phyloP scores from a whole-genome alignment of 257 asterid species.

The Nicotiana tabacum region DNA sequence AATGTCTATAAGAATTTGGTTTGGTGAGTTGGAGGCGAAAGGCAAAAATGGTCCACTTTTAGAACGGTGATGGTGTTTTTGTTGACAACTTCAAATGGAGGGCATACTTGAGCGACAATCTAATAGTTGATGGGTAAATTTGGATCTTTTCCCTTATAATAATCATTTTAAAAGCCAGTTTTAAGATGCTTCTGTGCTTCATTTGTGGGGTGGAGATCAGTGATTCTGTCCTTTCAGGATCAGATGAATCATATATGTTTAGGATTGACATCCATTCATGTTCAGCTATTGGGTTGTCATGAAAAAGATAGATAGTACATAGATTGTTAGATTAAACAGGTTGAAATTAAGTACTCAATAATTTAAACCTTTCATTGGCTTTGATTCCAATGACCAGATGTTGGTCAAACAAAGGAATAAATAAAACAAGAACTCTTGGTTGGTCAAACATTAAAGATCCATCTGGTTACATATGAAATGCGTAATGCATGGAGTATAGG shows the following conservation, averaged over 20 bases:
- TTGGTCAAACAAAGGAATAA: conserved; percentile 3
- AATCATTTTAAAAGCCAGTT: neutral
- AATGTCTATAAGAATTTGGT: neutral
- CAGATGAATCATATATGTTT: neutral
- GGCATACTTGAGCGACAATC: neutral
- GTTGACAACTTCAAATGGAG: neutral
- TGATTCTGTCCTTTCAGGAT: neutral
- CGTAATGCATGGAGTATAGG: neutral
- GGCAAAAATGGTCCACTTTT: neutral
- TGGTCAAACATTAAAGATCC: neutral
- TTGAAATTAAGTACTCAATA: neutral
- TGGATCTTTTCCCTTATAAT: neutral
- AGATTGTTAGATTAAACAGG: neutral
- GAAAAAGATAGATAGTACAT: neutral
- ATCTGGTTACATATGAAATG: neutral
- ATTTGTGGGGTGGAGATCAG: neutral
- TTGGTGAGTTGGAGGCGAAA: neutral
- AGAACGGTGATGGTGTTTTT: neutral
- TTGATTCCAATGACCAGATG: neutral
- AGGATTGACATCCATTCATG: neutral
- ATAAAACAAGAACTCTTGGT: neutral
- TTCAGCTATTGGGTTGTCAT: neutral
- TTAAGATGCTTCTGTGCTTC: neutral
- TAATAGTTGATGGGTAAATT: neutral
- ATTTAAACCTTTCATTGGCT: neutral